Percentiles rank a stretch among this genome's conserved stretches.
These are phyloP conservation scores for Neoboletus magnificus DNA, from an alignment of 768 basidiomycete species.

Conservation along the genomic window DNA sequence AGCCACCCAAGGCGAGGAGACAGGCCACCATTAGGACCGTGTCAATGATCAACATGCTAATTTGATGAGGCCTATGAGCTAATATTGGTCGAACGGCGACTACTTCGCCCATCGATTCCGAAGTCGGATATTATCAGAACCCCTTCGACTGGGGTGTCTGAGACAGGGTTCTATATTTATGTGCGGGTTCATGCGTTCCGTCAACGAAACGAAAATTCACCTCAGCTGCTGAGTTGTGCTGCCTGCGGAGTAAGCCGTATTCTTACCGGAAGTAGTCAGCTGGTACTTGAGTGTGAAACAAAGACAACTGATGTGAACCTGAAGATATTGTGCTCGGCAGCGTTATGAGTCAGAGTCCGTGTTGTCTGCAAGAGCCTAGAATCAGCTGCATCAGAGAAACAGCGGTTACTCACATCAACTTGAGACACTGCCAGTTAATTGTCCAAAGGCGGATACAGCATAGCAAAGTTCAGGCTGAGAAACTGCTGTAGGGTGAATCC, in stretches of 20 bases:
- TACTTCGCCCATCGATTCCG: background rate
- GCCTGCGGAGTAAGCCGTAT: background rate
- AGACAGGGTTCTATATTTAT: background rate
- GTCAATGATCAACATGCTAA: background rate
- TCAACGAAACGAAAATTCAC: background rate
- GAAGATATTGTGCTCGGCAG: background rate
- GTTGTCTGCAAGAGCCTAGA: background rate
- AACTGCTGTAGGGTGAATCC: slow-evolving; percentile 13
- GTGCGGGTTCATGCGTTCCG: background rate
- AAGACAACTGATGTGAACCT: background rate
- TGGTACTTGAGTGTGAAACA: slow-evolving; percentile 4
- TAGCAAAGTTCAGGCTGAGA: slow-evolving; percentile 3
- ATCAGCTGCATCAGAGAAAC: slow-evolving; percentile 9
- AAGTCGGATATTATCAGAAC: background rate
- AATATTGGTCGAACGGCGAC: background rate
- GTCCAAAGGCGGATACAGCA: background rate
- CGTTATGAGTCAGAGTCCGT: slow-evolving; percentile 6
- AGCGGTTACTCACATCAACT: background rate
- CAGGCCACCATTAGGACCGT: background rate
- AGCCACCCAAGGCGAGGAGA: background rate
- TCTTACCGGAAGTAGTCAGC: background rate
- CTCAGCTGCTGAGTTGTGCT: background rate
- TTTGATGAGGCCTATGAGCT: background rate
- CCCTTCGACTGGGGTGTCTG: background rate
- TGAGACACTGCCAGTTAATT: slow-evolving; percentile 12